Percentiles rank a stretch among this genome's conserved stretches.
Evolutionary conservation across 345 rosid genomes (phyloP).

Genomic region (Eucalyptus fibrosa): DNA sequence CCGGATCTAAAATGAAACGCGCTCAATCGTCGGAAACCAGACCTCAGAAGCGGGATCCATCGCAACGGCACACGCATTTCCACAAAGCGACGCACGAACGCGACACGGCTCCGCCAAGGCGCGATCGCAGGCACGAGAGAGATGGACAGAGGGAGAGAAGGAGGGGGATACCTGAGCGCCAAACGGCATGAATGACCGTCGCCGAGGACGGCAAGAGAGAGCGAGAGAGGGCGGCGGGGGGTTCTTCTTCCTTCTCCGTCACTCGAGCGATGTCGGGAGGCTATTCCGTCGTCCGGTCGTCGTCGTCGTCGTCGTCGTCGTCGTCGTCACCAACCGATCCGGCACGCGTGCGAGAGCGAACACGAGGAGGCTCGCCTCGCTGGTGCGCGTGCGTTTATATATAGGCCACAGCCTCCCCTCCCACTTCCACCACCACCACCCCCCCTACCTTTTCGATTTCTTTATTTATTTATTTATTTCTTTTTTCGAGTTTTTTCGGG

Average conservation of each 20-base stretch:
- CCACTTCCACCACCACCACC: too few species aligned
- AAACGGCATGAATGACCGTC: slow-evolving; percentile 75
- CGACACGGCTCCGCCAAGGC: neutral
- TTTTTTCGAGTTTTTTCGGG: neutral
- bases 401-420: neutral
- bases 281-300: neutral
- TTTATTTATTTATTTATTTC: rapidly evolving
- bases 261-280: neutral
- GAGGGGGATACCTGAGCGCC: slow-evolving; percentile 34
- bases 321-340: neutral
- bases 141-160: neutral
- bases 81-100: neutral
- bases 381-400: neutral
- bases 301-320: too few species aligned
- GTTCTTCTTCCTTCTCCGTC: slow-evolving; percentile 6
- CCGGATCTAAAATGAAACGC: neutral
- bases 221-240: slow-evolving; percentile 10
- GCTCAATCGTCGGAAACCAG: neutral
- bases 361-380: neutral
- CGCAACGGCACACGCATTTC: neutral
- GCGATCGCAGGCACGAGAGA: neutral
- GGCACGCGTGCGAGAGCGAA: neutral
- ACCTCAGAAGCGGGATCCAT: neutral
- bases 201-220: slow-evolving; percentile 58
- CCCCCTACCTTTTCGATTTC: neutral